Evolutionary conservation across 2,329 filamentous ascomycete genomes (phyloP).

Genomic region (Pezicula carpinea): DNA sequence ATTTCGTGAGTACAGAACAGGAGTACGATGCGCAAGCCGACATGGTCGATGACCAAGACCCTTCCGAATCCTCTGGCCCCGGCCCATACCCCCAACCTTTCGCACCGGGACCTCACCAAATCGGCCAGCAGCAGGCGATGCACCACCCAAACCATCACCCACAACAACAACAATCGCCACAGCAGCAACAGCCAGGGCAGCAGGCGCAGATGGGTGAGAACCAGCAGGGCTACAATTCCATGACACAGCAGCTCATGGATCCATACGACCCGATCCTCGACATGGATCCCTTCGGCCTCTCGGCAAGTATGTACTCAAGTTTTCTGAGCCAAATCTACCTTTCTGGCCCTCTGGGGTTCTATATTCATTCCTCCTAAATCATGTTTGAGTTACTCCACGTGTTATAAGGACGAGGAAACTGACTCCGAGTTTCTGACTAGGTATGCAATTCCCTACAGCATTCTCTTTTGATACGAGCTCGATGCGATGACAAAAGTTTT

Average conservation of each 20-base stretch:
- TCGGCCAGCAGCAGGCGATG: conserved; percentile 25
- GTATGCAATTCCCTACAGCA: conserved; percentile 79
- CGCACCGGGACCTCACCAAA: conserved; percentile 30
- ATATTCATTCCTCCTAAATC: no score
- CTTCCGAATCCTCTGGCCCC: conserved; percentile 62
- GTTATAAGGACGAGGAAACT: no score
- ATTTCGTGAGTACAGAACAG: conserved; percentile 75
- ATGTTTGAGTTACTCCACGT: no score
- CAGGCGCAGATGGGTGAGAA: conserved; percentile 34
- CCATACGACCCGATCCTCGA: conserved; percentile 84
- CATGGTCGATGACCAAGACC: conserved; percentile 79
- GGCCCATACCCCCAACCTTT: conserved; percentile 59
- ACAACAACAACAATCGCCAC: conserved; percentile 13
- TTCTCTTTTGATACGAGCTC: conserved; percentile 61
- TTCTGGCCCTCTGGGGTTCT: no score
- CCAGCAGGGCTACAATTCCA: conserved; percentile 34
- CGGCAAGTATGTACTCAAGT: conserved; percentile 63
- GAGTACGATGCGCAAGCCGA: conserved; percentile 91
- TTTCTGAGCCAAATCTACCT: no score
- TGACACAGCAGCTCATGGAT: conserved; percentile 48
- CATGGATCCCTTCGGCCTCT: conserved; percentile 88
- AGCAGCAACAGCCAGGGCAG: conserved; percentile 25
- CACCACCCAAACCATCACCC: conserved; percentile 24
- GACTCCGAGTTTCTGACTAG: no score
- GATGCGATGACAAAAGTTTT: conserved; percentile 26